Evolutionary conservation across 202 grass and related monocot genomes (phyloP).

Genomic region (Eragrostis tef): DNA sequence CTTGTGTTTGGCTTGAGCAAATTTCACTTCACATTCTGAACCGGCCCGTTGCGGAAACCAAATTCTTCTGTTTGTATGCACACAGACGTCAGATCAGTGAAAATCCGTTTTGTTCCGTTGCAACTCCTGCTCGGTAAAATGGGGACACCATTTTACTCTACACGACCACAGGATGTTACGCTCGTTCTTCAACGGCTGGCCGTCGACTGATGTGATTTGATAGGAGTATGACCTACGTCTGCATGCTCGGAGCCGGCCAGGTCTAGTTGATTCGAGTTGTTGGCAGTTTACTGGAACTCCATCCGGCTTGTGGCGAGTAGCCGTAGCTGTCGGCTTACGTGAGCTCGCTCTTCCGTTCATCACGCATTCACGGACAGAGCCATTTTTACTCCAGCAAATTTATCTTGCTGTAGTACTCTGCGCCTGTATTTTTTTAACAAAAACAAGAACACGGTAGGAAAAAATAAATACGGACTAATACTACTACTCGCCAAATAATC

Average conservation of each 20-base stretch:
- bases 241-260: neutral
- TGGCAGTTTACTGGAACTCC: conserved; percentile 17
- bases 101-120: conserved; percentile 32
- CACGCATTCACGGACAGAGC: neutral
- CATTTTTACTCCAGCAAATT: too few relatives aligned
- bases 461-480: too few relatives aligned
- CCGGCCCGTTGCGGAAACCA: neutral
- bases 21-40: neutral
- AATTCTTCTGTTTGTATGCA: conserved; percentile 20
- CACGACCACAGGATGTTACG: too few relatives aligned
- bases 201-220: conserved; percentile 39
- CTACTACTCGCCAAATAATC: too few relatives aligned
- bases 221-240: conserved; percentile 16
- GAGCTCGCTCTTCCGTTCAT: conserved; percentile 11
- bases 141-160: conserved; percentile 1
- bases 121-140: conserved; percentile 21
- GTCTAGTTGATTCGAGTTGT: conserved; percentile 39
- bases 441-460: too few relatives aligned
- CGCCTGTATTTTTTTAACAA: too few relatives aligned
- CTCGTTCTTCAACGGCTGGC: conserved; percentile 5
- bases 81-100: neutral
- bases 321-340: neutral
- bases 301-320: conserved; percentile 11
- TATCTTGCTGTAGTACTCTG: too few relatives aligned
- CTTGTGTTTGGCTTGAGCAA: conserved; percentile 3